Evolutionary conservation across 164 flowering plant genomes (phyloP).

Genomic region (Taxillus chinensis): DNA sequence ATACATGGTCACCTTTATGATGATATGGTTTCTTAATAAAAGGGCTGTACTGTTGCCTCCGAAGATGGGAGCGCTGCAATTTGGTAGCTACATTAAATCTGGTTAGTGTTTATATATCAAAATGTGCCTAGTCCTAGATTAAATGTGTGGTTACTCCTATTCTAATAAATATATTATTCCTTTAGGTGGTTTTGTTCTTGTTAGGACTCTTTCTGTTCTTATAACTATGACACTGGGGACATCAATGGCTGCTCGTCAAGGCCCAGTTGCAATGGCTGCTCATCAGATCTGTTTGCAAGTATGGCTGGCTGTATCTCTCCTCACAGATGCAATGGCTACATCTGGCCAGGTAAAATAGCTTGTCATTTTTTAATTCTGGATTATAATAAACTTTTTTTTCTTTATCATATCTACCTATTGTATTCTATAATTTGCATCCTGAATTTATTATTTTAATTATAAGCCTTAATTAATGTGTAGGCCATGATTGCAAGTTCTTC

Average conservation of each 20-base stretch:
- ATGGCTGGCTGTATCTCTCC: conserved; percentile 94
- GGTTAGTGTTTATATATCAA: conserved; percentile 31
- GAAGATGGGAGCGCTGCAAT: conserved; percentile 59
- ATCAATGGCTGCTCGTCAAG: conserved; percentile 98
- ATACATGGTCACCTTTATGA: conserved; percentile 52
- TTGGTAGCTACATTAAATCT: conserved; percentile 74
- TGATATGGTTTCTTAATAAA: conserved; percentile 69
- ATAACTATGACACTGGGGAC: conserved; percentile 77
- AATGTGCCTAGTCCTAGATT: background rate
- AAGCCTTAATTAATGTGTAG: conserved; percentile 21
- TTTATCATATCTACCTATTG: too few species aligned
- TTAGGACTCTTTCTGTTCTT: conserved; percentile 83
- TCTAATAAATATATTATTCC: background rate
- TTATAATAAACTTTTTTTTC: too few species aligned
- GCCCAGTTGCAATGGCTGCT: conserved; percentile 92
- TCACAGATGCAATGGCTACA: conserved; percentile 83
- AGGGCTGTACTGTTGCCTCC: conserved; percentile 72
- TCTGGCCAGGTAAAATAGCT: conserved; percentile 65
- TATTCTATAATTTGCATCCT: too few species aligned
- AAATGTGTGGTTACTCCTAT: background rate
- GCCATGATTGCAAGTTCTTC: conserved; percentile 72
- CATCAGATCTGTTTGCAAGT: conserved; percentile 96
- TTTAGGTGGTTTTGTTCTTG: conserved; percentile 87
- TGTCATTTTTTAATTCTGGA: background rate
- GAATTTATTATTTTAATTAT: background rate